A percentile compares a stretch with the other conserved stretches of the same genome.
Conservation (phyloP, 306 rosid genomes). For the Gynostemma pentaphyllum region DNA sequence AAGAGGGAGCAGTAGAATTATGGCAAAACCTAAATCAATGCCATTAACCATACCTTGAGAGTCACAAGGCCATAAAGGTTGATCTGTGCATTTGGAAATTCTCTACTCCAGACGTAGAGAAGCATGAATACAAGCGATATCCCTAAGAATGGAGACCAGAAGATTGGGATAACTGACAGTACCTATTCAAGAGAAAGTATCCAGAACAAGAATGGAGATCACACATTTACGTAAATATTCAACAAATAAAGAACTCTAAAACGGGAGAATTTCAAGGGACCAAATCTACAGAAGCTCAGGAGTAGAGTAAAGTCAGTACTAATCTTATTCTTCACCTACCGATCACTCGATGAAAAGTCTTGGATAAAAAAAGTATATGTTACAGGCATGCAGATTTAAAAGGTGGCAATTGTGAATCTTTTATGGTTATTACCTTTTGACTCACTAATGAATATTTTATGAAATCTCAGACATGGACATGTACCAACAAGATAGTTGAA, state of each 20-base stretch:
- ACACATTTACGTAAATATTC: background rate
- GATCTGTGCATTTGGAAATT: constrained; percentile 79
- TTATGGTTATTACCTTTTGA: background rate
- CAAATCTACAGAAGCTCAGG: background rate
- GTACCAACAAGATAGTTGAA: background rate
- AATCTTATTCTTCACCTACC: constrained; percentile 4
- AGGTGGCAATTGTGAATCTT: background rate
- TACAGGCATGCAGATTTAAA: background rate
- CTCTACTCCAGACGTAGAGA: constrained; percentile 93
- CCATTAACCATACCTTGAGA: constrained; percentile 47
- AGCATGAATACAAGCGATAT: constrained; percentile 92
- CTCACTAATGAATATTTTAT: background rate
- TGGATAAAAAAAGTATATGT: background rate
- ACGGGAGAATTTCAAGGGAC: background rate
- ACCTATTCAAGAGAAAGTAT: constrained; percentile 25
- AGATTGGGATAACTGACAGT: constrained; percentile 56
- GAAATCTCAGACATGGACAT: background rate
- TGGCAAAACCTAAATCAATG: background rate
- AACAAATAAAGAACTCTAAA: background rate
- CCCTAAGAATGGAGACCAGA: constrained; percentile 51
- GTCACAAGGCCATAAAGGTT: constrained; percentile 84
- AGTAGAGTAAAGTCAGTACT: constrained; percentile 5
- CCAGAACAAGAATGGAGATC: background rate
- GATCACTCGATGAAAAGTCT: background rate
- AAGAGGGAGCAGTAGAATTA: constrained; percentile 4